Evolutionary conservation across 1,284 basidiomycete species (phyloP), one percentile per base, ranked within the genome.

Genomic region (Ceratobasidium sp.): DNA sequence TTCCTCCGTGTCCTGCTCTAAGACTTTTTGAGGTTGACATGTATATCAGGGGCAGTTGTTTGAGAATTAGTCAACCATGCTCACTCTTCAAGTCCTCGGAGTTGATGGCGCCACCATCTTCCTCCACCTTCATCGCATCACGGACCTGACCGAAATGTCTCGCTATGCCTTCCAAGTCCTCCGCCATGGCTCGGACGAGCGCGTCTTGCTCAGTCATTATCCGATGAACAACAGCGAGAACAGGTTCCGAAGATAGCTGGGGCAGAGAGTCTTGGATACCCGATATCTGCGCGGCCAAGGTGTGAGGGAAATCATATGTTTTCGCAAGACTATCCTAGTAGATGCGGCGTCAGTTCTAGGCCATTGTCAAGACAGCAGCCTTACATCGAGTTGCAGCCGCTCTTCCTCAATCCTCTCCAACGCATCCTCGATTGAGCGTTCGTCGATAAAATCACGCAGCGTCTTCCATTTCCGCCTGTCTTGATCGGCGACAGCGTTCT

Each of bases 361-460:
- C 19, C 16, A 4, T 29, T 34, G 39, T 59, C 49, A 63, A 8
- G 48, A 34, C 13, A 24, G 7, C 14, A n/a, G 63, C 74, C 74
- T 46, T 75, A 79, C 92, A 76, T 93, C 92, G 39, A 93, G 82
- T 43, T 82, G 83, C 75, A 83, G 84, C 48, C 91, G 84, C 74
- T 92, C 90, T 74, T 83, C 85, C 77, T 94, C 92, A 71, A 93
- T 87, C 1, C 84, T 85, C 71, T 93, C 92, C 64, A 91, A 79
- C 22, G 88, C 85, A 73, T 91, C 89, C 74, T 94, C 92, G 54
- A 94, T 89, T 9, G 88, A 89, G 41, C 88, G 85, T 78, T 93
- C 92, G 78, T 93, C 91, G 34, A 93, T 90, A 81, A 94, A 94
- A 79, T 93, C 92, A 39, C 92, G 85, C 56, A 94, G 79, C 0